Evolutionary conservation across 768 basidiomycete species (phyloP).

Genomic region (Chalciporus pseudorubinellus): DNA sequence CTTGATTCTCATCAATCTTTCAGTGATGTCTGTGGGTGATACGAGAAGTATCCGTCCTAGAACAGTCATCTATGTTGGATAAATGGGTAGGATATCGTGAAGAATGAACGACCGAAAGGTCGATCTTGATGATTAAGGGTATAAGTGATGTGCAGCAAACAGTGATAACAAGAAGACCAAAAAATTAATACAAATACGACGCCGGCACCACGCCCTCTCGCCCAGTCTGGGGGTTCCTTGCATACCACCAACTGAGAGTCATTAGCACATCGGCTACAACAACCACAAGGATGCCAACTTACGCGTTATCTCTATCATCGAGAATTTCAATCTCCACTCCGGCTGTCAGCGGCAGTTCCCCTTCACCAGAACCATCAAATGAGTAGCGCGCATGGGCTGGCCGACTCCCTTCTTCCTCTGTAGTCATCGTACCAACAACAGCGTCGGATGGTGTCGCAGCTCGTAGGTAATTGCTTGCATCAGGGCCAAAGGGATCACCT

Average conservation of each 20-base stretch:
- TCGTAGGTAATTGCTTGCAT: constrained; percentile 73
- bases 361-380: constrained; percentile 76
- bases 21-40: constrained; percentile 18
- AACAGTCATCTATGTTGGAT: constrained; percentile 11
- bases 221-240: constrained; percentile 74
- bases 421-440: constrained; percentile 53
- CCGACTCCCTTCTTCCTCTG: constrained; percentile 64
- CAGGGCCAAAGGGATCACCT: constrained; percentile 61
- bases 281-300: constrained; percentile 29
- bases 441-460: constrained; percentile 82
- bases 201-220: constrained; percentile 90
- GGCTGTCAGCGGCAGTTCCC: constrained; percentile 67
- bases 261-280: constrained; percentile 6
- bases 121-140: constrained; percentile 39
- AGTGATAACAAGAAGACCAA: constrained; percentile 29
- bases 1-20: constrained; percentile 3
- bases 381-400: constrained; percentile 81
- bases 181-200: constrained; percentile 78
- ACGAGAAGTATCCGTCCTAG: constrained; percentile 7
- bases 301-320: constrained; percentile 80
- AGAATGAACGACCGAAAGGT: constrained; percentile 37
- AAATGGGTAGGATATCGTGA: constrained; percentile 26
- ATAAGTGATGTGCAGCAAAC: constrained; percentile 32
- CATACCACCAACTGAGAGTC: constrained; percentile 85
- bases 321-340: constrained; percentile 74